Evolutionary conservation across 495 filamentous ascomycete genomes (phyloP).

Genomic region (Neurospora sp.): DNA sequence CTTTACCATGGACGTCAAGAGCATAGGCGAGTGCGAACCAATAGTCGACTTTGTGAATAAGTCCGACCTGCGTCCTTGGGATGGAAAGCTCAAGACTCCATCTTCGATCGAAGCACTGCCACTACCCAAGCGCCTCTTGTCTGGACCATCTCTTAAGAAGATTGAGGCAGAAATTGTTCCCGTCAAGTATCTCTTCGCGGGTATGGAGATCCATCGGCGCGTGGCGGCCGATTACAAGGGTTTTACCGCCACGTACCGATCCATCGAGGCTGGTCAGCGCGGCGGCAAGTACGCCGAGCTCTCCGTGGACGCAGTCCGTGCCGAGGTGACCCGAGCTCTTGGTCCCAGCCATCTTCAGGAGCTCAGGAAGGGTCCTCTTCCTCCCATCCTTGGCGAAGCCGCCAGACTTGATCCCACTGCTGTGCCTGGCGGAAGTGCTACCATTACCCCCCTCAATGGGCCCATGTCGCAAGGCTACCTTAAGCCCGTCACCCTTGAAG

Average conservation of each 20-base stretch:
- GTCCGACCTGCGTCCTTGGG: constrained; percentile 24
- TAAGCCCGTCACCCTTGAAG: not conserved
- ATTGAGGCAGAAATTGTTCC: constrained; percentile 12
- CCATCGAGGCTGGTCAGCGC: constrained; percentile 32
- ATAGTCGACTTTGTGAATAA: constrained; percentile 27
- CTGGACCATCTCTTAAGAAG: not conserved
- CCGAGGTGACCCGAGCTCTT: not conserved
- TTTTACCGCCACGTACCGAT: constrained; percentile 33
- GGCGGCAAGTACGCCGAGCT: constrained; percentile 33
- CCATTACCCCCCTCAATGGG: not conserved
- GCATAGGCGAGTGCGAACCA: constrained; percentile 8
- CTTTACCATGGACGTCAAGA: constrained; percentile 11
- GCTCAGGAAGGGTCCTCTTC: not conserved
- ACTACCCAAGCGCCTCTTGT: constrained; percentile 23
- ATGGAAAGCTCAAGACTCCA: constrained; percentile 27
- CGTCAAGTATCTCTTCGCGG: constrained; percentile 36
- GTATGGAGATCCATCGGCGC: constrained; percentile 31
- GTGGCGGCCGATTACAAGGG: constrained; percentile 24
- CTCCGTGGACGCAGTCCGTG: constrained; percentile 25
- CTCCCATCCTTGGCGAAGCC: not conserved
- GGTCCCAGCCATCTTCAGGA: not conserved
- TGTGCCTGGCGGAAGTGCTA: not conserved
- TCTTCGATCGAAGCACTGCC: constrained; percentile 23
- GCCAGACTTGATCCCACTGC: not conserved
- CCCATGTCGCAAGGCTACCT: not conserved